A percentile compares a stretch with the other conserved stretches of the same genome.
Conservation (phyloP, 176 grass and related monocot species). For the Carex scoparia region DNA sequence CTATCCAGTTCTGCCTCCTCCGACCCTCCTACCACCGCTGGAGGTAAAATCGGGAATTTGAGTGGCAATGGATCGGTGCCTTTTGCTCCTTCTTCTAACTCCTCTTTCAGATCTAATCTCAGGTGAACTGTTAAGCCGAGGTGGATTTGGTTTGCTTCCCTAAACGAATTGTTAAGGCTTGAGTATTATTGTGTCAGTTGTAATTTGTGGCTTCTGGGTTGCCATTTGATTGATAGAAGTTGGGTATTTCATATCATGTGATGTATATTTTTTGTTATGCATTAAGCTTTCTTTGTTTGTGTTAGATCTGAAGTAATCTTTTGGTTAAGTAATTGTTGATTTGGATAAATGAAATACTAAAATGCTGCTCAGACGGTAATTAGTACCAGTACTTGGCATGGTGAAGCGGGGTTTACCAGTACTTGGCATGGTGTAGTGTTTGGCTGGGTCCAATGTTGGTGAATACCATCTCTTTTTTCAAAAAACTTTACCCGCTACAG, state of each 20-base stretch:
- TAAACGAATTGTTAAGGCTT: not conserved
- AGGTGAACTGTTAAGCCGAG: not conserved
- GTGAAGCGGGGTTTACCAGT: not conserved
- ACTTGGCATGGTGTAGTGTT: not conserved
- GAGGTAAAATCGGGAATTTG: not conserved
- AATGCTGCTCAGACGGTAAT: not conserved
- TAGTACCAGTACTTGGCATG: not conserved
- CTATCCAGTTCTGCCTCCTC: conserved; percentile 38
- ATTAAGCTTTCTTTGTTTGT: not conserved
- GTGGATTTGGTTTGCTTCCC: not conserved
- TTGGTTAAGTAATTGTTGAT: not conserved
- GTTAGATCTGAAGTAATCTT: not conserved
- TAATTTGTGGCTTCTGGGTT: not conserved
- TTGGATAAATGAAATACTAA: not conserved
- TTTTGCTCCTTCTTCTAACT: not conserved
- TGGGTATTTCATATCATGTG: not conserved
- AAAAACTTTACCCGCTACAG: not conserved
- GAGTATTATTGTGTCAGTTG: not conserved
- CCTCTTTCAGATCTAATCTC: conserved; percentile 25
- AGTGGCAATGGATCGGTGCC: not conserved
- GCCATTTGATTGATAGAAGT: not conserved
- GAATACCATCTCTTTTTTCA: not conserved
- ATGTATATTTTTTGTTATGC: not conserved
- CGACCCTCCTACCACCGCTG: not conserved
- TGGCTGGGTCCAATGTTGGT: not conserved